Percentiles rank a stretch among this genome's conserved stretches.
Evolutionary conservation across 1,139 yeast genomes (phyloP).

Genomic region (Magnusiomyces clavatus): DNA sequence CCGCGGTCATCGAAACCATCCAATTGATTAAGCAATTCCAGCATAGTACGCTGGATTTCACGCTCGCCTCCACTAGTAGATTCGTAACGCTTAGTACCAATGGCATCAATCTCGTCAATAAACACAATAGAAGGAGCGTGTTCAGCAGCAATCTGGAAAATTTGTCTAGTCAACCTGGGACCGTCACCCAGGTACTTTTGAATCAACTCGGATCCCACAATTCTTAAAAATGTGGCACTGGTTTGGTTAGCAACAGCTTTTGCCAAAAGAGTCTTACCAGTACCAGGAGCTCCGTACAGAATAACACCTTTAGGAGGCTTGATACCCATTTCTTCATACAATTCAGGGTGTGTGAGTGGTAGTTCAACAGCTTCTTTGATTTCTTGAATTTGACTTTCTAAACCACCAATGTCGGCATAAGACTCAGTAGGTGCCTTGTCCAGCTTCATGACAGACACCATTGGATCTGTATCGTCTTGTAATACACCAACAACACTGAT

Average conservation of each 20-base stretch:
- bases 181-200: slow-evolving; percentile 98
- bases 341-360: slow-evolving; percentile 92
- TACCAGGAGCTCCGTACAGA: slow-evolving; percentile 98
- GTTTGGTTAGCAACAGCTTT: slow-evolving; percentile 99
- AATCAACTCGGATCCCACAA: slow-evolving; percentile 94
- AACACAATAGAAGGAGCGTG: slow-evolving; percentile 97
- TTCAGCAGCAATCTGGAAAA: slow-evolving; percentile 94
- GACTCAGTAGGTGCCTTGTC: slow-evolving; percentile 97
- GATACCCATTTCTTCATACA: slow-evolving; percentile 95
- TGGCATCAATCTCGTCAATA: slow-evolving; percentile 98
- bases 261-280: slow-evolving; percentile 98
- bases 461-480: slow-evolving; percentile 96
- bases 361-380: slow-evolving; percentile 97
- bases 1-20: slow-evolving; percentile 99
- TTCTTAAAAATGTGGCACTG: slow-evolving; percentile 89
- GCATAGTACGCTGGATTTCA: slow-evolving; percentile 97
- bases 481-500: slow-evolving; percentile 91
- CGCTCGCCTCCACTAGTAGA: slow-evolving; percentile 96
- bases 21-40: slow-evolving; percentile 90
- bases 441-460: slow-evolving; percentile 95
- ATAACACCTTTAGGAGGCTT: slow-evolving; percentile 98
- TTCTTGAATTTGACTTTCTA: slow-evolving; percentile 98
- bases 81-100: slow-evolving; percentile 95
- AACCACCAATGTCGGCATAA: slow-evolving; percentile 96
- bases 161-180: slow-evolving; percentile 88